Evolutionary conservation across 2,329 filamentous ascomycete genomes (phyloP).

Genomic region (Colletotrichum musicola): DNA sequence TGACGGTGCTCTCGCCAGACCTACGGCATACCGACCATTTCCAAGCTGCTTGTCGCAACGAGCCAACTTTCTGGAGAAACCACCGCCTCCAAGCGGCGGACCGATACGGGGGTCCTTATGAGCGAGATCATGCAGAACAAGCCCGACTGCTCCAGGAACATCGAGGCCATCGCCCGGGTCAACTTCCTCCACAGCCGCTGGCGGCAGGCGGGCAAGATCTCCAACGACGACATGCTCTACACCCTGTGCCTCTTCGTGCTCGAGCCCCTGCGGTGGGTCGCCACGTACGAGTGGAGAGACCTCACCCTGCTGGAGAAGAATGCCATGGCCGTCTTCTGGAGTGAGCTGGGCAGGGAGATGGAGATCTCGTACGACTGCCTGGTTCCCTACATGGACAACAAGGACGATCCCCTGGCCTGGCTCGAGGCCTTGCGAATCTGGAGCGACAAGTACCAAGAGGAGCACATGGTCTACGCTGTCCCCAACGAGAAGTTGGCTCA

Average conservation of each 20-base stretch:
- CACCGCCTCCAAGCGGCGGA: constrained; percentile 65
- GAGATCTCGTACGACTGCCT: constrained; percentile 61
- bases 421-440: constrained; percentile 63
- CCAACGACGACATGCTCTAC: constrained; percentile 73
- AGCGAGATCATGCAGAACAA: constrained; percentile 60
- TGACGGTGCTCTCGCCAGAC: constrained; percentile 30
- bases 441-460: constrained; percentile 62
- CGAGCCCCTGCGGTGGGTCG: constrained; percentile 67
- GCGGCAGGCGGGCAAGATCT: constrained; percentile 69
- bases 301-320: constrained; percentile 67
- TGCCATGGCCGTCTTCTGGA: constrained; percentile 70
- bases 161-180: constrained; percentile 70
- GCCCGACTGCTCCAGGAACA: constrained; percentile 56
- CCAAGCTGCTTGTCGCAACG: constrained; percentile 61
- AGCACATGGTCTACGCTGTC: constrained; percentile 56
- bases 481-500: constrained; percentile 28
- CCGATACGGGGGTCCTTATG: constrained; percentile 64
- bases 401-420: constrained; percentile 65
- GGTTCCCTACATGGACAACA: constrained; percentile 52
- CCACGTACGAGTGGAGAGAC: constrained; percentile 68
- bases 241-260: constrained; percentile 71
- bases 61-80: constrained; percentile 56
- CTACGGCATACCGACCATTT: constrained; percentile 69
- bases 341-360: constrained; percentile 67
- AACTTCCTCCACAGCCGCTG: constrained; percentile 73